phyloP scores from a whole-genome alignment of 2,329 filamentous ascomycete species.

The Aspergillus sp. region DNA sequence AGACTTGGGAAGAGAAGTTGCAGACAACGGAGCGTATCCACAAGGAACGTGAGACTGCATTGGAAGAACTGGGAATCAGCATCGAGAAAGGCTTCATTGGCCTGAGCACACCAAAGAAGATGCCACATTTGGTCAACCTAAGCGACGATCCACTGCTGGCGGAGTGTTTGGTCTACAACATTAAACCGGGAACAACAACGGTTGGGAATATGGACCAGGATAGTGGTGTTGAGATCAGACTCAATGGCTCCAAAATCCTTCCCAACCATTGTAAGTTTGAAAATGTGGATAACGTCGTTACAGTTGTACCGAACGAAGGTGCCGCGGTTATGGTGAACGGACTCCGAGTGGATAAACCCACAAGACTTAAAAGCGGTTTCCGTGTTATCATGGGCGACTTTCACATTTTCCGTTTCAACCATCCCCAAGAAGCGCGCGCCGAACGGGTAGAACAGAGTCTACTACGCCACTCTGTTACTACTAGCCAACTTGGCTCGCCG shows the following conservation, averaged over 20 bases:
- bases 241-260: slow-evolving; percentile 90
- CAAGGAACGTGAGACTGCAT: slow-evolving; percentile 88
- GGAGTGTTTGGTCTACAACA: slow-evolving; percentile 95
- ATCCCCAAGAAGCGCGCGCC: slow-evolving; percentile 90
- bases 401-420: slow-evolving; percentile 97
- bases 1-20: slow-evolving; percentile 98
- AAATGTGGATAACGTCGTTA: slow-evolving; percentile 89
- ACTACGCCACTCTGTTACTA: slow-evolving; percentile 73
- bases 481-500: slow-evolving; percentile 60
- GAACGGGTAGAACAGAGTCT: slow-evolving; percentile 86
- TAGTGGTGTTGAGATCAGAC: slow-evolving; percentile 76
- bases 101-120: slow-evolving; percentile 94
- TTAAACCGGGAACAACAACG: slow-evolving; percentile 90
- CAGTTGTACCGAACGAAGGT: slow-evolving; percentile 80
- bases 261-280: slow-evolving; percentile 93
- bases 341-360: slow-evolving; percentile 78
- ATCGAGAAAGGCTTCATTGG: slow-evolving; percentile 98
- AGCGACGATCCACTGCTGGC: slow-evolving; percentile 91
- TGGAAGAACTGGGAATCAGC: slow-evolving; percentile 96
- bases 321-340: slow-evolving; percentile 98
- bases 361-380: slow-evolving; percentile 82
- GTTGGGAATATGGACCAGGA: slow-evolving; percentile 92
- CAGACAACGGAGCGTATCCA: slow-evolving; percentile 94
- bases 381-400: slow-evolving; percentile 96
- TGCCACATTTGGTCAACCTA: slow-evolving; percentile 97